Evolutionary conservation across 257 asterid species (phyloP), one percentile per base, ranked within the genome.

Genomic region (Ocimum tenuiflorum): DNA sequence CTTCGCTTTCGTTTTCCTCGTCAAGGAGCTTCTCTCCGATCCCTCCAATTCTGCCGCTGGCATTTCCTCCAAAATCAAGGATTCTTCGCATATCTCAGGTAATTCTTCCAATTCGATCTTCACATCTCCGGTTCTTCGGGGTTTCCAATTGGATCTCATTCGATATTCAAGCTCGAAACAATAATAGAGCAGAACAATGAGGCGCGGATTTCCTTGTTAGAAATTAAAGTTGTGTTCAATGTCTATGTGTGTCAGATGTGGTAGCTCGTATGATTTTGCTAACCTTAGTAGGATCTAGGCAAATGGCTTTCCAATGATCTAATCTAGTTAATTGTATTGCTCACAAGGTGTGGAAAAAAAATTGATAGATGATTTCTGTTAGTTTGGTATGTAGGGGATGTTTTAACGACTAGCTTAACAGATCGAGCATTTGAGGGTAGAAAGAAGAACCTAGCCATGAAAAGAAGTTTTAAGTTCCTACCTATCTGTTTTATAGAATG

Each of bases 1-100:
- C n/a, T 94, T 94, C 68, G 96, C 99, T 13, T 94, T 60, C 73
- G 99, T 90, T 20, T 94, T 10, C 84, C 95, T 94, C 49, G 96
- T 94, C 23, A 90, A 94, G 79, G 97, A 94, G 79, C 76, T 88
- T 58, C 75, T 77, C 48, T 49, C 96, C 14, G 96, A 94, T 72
- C 86, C 95, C 24, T 67, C 91, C 64, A 77, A 69, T 60, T 76
- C 88, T 59, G 23, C 75, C 71, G 68, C 24, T 24, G 95, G 91
- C 70, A 67, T 88, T 54, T 79, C 99, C 70, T 50, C 70, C 69
- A 94, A 83, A 76, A 75, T 90, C 72, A 90, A 88, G 83, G 89
- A 94, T 63, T 69, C 99, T 63, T 67, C 95, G 71, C 94, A 86
- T 49, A 67, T 87, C 50, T 90, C 99, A 69, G 96, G 99, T 90